Evolutionary conservation across 257 asterid species (phyloP).

Genomic region (Solanum lycopersicoides): DNA sequence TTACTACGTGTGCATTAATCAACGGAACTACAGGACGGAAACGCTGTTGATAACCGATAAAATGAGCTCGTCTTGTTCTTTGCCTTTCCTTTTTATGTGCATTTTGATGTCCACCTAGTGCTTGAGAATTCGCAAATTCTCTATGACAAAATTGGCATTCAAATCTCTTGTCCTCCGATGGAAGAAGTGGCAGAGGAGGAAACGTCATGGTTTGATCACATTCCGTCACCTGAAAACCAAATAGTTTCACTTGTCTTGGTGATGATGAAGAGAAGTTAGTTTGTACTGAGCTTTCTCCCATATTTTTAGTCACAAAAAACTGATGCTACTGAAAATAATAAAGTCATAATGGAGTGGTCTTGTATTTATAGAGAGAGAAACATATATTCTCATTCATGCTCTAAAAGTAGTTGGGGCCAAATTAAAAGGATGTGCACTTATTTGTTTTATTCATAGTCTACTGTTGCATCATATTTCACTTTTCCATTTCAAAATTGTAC

Average conservation of each 20-base stretch:
- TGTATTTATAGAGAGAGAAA: neutral
- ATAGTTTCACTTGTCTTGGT: constrained; percentile 30
- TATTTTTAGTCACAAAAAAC: neutral
- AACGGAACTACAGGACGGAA: constrained; percentile 23
- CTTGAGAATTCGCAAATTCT: constrained; percentile 60
- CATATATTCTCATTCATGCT: neutral
- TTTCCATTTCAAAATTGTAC: no score
- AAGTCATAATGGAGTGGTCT: neutral
- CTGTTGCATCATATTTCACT: neutral
- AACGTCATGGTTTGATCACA: neutral
- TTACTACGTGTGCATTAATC: constrained; percentile 30
- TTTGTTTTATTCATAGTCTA: neutral
- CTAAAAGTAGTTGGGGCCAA: neutral
- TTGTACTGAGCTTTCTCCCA: constrained; percentile 40
- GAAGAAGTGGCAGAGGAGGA: neutral
- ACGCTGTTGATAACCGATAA: neutral
- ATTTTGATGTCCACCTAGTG: constrained; percentile 76
- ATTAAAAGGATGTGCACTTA: neutral
- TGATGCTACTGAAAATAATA: neutral
- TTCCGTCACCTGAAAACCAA: constrained; percentile 36
- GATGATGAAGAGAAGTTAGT: constrained; percentile 12
- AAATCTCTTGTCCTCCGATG: constrained; percentile 26
- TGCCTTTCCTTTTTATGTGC: constrained; percentile 88
- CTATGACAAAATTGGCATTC: constrained; percentile 61
- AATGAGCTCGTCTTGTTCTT: constrained; percentile 33